A percentile compares a stretch with the other conserved stretches of the same genome.
Conservation (phyloP, 1,284 basidiomycete species). For the Fomitopsis schrenkii region DNA sequence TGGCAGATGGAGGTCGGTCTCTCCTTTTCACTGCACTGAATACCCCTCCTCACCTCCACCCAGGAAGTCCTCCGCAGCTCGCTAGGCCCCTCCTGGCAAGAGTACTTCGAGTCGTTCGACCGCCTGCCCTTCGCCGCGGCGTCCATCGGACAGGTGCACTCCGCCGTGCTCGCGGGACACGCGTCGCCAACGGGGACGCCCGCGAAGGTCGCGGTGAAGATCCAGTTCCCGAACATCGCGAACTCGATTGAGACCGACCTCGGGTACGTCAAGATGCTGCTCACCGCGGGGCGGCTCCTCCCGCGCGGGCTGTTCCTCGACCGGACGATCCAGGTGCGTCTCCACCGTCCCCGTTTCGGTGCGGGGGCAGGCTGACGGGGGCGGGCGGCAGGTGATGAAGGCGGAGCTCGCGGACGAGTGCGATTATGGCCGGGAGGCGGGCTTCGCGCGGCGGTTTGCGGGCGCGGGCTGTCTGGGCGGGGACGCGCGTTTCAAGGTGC, state of each 20-base stretch:
- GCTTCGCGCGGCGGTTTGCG: conserved; percentile 65
- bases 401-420: conserved; percentile 95
- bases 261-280: conserved; percentile 79
- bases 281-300: conserved; percentile 77
- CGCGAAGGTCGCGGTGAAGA: conserved; percentile 83
- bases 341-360: background rate
- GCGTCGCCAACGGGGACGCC: conserved; percentile 48
- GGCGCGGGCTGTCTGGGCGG: conserved; percentile 45
- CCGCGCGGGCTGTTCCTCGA: conserved; percentile 90
- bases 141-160: conserved; percentile 96
- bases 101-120: conserved; percentile 75
- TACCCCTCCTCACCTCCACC: background rate
- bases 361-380: background rate
- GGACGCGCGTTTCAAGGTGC: conserved; percentile 77
- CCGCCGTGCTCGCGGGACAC: conserved; percentile 55
- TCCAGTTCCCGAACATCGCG: conserved; percentile 93
- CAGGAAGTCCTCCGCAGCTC: conserved; percentile 77
- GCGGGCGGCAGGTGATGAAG: conserved; percentile 66
- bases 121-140: conserved; percentile 93
- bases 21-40: background rate
- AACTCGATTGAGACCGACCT: conserved; percentile 88
- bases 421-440: conserved; percentile 87
- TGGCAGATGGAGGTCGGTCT: conserved; percentile 87
- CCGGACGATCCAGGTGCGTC: conserved; percentile 69
- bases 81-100: conserved; percentile 75